Conservation (phyloP, 2,329 filamentous ascomycete genomes). For the Fusarium sterilihyphosum region DNA sequence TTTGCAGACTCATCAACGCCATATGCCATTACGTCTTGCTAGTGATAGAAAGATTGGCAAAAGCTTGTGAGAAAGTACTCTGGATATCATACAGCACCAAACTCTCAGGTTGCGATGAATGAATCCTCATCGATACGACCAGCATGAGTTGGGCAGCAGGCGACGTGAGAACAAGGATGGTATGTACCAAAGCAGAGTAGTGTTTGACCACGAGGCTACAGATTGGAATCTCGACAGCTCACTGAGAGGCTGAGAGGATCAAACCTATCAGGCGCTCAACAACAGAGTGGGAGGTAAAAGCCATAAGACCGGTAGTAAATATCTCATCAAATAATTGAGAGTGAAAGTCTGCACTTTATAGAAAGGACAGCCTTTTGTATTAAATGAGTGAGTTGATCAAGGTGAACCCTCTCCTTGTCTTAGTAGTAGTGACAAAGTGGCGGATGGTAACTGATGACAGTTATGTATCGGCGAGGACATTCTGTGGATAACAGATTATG, state of each 20-base stretch:
- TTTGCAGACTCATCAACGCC: neutral
- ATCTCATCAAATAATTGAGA: neutral
- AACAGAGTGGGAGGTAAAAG: neutral
- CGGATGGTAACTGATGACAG: too few species aligned
- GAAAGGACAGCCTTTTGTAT: neutral
- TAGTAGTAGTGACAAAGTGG: too few species aligned
- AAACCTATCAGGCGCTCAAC: neutral
- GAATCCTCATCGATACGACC: neutral
- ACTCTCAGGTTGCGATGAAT: neutral
- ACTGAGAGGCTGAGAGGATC: neutral
- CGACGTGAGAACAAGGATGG: neutral
- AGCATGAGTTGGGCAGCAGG: neutral
- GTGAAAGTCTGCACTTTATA: neutral
- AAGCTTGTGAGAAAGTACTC: neutral
- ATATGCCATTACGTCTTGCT: too few species aligned
- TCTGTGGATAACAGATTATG: too few species aligned
- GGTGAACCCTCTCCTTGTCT: too few species aligned
- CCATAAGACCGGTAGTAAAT: neutral
- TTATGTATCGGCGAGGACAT: too few species aligned
- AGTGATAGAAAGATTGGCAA: neutral
- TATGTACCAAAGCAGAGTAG: neutral
- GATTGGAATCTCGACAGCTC: neutral
- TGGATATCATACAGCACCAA: rapidly evolving
- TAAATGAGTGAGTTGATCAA: neutral
- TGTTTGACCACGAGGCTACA: rapidly evolving